Evolutionary conservation across 169 alveolate genomes (phyloP), one percentile per base, ranked within the genome.

Genomic region (Plasmodium gonderi): DNA sequence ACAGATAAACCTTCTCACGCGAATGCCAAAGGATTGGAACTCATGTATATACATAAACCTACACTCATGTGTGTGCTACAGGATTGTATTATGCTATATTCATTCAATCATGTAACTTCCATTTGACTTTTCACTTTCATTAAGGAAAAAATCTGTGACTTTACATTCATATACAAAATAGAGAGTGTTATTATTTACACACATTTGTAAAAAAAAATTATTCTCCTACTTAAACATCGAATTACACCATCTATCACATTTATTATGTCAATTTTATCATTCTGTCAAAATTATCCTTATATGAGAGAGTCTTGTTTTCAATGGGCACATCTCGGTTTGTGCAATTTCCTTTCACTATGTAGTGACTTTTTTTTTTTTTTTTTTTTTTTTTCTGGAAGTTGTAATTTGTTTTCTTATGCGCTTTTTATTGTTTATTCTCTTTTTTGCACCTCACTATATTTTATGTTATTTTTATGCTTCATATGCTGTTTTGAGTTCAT

Each of bases 321-420:
- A 60, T 60, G 17, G 72, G 72, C 2, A 60, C 72, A 60, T 60
- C 72, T 60, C 72, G 72, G 72, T 36, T 20, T 60, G 72, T 60
- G 72, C n/a, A n/a, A n/a, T n/a, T n/a, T n/a, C n/a, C n/a, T n/a
- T n/a, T n/a, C n/a, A n/a, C n/a, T n/a, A n/a, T n/a, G n/a, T n/a
- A n/a, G n/a, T n/a, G n/a, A n/a, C n/a, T n/a, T n/a, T n/a, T n/a
- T n/a, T n/a, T n/a, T n/a, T n/a, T n/a, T n/a, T n/a, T n/a, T n/a
- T n/a, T n/a, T n/a, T n/a, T n/a, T n/a, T n/a, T n/a, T n/a, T n/a
- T n/a, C n/a, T n/a, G n/a, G n/a, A n/a, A n/a, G n/a, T n/a, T n/a
- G n/a, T n/a, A n/a, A n/a, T n/a, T n/a, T 60, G 72, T 60, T 60
- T 60, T 60, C 17, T 60, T 60, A 60, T 60, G 17, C 72, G 26